Conservation (phyloP, 257 asterid genomes). For the Gardenia jasminoides region DNA sequence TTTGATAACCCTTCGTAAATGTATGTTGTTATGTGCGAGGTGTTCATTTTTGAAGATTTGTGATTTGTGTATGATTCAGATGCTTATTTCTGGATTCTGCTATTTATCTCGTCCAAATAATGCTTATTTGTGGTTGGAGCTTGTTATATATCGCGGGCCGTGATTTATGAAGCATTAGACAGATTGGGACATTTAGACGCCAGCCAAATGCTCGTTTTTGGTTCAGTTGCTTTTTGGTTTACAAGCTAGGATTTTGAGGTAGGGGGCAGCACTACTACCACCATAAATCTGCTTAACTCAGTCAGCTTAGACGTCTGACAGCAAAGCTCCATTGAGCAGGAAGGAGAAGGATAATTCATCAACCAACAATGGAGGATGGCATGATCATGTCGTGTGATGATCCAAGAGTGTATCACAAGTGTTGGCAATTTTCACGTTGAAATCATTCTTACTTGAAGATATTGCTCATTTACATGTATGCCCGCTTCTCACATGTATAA, state of each 20-base stretch:
- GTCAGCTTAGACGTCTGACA: no score
- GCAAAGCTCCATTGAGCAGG: no score
- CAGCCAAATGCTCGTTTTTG: neutral
- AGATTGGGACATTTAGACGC: no score
- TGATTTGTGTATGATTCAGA: neutral
- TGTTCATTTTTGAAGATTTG: neutral
- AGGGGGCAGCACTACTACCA: no score
- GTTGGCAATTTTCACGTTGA: neutral
- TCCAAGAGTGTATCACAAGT: neutral
- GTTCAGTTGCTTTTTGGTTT: neutral
- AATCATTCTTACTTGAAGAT: neutral
- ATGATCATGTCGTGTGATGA: neutral
- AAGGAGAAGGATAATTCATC: neutral
- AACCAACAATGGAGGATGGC: neutral
- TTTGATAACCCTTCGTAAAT: neutral
- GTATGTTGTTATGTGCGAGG: neutral
- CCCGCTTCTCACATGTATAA: neutral
- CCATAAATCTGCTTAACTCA: no score
- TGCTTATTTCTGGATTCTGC: no score
- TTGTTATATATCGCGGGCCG: no score
- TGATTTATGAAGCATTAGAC: no score
- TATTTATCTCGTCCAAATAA: no score
- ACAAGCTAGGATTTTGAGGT: no score
- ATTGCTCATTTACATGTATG: slow-evolving; percentile 10
- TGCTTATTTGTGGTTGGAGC: no score